phyloP scores from a whole-genome alignment of 2,329 filamentous ascomycete genomes.

The Nemania sp. region DNA sequence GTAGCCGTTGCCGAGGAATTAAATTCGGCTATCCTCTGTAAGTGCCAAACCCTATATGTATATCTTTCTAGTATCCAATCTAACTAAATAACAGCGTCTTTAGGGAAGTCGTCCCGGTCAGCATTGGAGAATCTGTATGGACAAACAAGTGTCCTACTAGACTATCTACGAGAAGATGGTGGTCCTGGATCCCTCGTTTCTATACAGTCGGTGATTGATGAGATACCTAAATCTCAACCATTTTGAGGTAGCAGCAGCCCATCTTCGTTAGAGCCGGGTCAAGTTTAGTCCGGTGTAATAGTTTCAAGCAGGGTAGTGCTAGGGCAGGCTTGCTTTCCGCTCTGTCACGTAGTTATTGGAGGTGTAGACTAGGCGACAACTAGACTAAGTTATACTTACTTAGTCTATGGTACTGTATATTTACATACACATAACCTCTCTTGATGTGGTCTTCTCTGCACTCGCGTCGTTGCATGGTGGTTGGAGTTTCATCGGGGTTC shows the following conservation, averaged over 20 bases:
- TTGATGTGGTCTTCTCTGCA: not conserved
- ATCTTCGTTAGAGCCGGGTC: not conserved
- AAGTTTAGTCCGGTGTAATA: constrained; percentile 4
- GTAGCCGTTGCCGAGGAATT: constrained; percentile 89
- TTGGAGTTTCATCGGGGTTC: not conserved
- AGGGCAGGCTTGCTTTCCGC: not conserved
- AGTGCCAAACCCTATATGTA: constrained; percentile 51
- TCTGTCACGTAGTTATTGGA: not conserved
- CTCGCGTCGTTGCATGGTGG: not conserved
- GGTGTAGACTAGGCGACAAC: not conserved
- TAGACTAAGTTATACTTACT: not conserved
- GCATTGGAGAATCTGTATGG: constrained; percentile 87
- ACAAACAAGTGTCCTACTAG: constrained; percentile 87
- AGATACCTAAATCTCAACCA: constrained; percentile 57
- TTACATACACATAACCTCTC: constrained; percentile 9
- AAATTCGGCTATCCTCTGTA: constrained; percentile 91
- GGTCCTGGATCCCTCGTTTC: constrained; percentile 86
- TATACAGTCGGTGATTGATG: constrained; percentile 62
- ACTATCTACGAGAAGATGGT: constrained; percentile 82
- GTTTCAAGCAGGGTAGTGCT: constrained; percentile 1
- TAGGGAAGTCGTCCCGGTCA: constrained; percentile 89
- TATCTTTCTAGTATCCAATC: not conserved
- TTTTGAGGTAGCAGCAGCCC: constrained; percentile 42
- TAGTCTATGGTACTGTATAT: constrained; percentile 3
- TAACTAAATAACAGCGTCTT: constrained; percentile 71